These are phyloP conservation scores for Silene vulgaris DNA, from an alignment of 179 eudicot species.

Conservation along the genomic window DNA sequence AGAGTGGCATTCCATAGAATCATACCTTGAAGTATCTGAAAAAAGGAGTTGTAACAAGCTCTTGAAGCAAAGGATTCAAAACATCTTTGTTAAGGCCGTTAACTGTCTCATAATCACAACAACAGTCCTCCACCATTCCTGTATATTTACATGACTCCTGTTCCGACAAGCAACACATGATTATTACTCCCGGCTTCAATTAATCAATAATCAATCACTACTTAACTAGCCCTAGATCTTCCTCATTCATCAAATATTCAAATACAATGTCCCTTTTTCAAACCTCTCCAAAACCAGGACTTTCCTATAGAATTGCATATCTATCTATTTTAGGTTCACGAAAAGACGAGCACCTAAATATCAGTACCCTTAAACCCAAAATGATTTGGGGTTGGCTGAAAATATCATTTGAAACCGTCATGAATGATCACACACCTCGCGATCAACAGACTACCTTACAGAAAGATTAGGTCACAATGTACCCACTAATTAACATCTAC, in stretches of 20 bases:
- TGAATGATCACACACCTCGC: too few relatives aligned
- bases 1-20: not conserved
- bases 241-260: not conserved
- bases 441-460: too few relatives aligned
- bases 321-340: too few relatives aligned
- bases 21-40: constrained; percentile 69
- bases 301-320: not conserved
- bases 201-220: not conserved
- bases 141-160: constrained; percentile 51
- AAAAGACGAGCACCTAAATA: too few relatives aligned
- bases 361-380: too few relatives aligned
- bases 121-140: constrained; percentile 70
- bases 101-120: constrained; percentile 65
- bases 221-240: not conserved
- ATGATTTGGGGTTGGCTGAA: too few relatives aligned
- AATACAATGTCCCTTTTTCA: not conserved
- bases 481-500: not conserved
- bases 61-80: constrained; percentile 61
- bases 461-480: not conserved
- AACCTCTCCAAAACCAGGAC: not conserved
- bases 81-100: constrained; percentile 45
- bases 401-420: too few relatives aligned
- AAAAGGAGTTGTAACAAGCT: constrained; percentile 60
- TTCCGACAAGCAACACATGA: constrained; percentile 16
- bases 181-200: not conserved